Conservation (phyloP, 2,329 filamentous ascomycete species). For the Dichotomopilus funicola region DNA sequence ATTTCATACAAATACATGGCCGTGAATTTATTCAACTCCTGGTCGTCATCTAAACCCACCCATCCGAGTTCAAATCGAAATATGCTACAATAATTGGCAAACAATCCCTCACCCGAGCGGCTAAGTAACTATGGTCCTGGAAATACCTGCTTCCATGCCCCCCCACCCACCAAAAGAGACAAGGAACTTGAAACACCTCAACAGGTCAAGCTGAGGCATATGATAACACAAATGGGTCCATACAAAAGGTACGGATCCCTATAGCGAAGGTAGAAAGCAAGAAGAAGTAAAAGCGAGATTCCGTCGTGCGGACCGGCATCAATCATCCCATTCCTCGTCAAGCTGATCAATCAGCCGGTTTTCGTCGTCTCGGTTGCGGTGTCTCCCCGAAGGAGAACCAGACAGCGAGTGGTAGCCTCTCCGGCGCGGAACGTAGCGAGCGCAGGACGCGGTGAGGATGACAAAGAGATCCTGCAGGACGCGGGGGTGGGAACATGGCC, state of each 20-base stretch:
- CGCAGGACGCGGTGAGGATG: slow-evolving; percentile 63
- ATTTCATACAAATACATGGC: too few relatives aligned
- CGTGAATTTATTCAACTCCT: too few relatives aligned
- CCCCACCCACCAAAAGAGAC: too few relatives aligned
- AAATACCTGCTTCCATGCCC: too few relatives aligned
- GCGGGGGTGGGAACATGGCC: too few relatives aligned
- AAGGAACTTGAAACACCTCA: too few relatives aligned
- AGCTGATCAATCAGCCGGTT: slow-evolving; percentile 92
- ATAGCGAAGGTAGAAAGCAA: background rate
- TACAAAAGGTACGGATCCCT: background rate
- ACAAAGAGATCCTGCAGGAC: slow-evolving; percentile 54
- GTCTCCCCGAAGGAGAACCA: slow-evolving; percentile 43
- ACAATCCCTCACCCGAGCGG: too few relatives aligned
- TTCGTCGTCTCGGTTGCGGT: slow-evolving; percentile 65
- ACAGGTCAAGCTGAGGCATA: background rate
- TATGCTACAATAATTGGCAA: too few relatives aligned
- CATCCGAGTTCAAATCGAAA: too few relatives aligned
- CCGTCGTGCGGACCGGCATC: background rate
- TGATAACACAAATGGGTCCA: background rate
- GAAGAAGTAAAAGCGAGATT: background rate
- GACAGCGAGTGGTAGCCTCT: slow-evolving; percentile 63
- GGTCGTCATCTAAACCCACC: too few relatives aligned
- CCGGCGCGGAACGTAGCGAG: slow-evolving; percentile 56
- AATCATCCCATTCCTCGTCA: slow-evolving; percentile 94
- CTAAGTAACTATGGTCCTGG: too few relatives aligned